Percentiles rank a stretch among this genome's conserved stretches.
phyloP scores from a whole-genome alignment of 2,329 filamentous ascomycete species.

The Verticillium albo-atrum region DNA sequence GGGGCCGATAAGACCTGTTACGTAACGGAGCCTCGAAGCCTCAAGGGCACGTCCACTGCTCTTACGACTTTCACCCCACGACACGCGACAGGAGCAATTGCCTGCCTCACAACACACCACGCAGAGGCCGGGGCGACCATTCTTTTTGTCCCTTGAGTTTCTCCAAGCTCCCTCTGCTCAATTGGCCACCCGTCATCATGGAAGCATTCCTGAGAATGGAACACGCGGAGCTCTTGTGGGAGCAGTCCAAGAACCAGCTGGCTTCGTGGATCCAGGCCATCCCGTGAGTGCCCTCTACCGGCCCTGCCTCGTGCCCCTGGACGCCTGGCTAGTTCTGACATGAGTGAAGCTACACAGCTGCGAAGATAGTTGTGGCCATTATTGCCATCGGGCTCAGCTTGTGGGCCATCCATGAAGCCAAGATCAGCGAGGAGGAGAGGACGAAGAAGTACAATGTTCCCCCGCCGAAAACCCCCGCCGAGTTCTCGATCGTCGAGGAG shows the following conservation, averaged over 20 bases:
- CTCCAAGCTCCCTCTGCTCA: not conserved
- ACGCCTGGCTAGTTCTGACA: not conserved
- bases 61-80: not conserved
- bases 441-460: constrained; percentile 57
- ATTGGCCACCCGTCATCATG: not conserved
- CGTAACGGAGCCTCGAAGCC: not conserved
- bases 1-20: not conserved
- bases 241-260: not conserved
- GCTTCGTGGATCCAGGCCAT: not conserved
- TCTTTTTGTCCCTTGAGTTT: no score
- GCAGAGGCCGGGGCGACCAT: no score
- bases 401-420: constrained; percentile 22
- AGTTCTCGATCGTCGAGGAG: constrained; percentile 52
- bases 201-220: not conserved
- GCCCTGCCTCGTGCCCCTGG: no score
- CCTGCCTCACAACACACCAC: no score
- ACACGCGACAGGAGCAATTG: not conserved
- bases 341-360: not conserved
- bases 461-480: constrained; percentile 55
- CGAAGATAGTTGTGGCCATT: constrained; percentile 21
- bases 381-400: constrained; percentile 24
- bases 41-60: not conserved
- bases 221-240: not conserved
- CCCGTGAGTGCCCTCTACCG: not conserved
- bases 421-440: constrained; percentile 26